Conservation (phyloP, 73 alveolate species). For the Paramecium sexaurelia region DNA sequence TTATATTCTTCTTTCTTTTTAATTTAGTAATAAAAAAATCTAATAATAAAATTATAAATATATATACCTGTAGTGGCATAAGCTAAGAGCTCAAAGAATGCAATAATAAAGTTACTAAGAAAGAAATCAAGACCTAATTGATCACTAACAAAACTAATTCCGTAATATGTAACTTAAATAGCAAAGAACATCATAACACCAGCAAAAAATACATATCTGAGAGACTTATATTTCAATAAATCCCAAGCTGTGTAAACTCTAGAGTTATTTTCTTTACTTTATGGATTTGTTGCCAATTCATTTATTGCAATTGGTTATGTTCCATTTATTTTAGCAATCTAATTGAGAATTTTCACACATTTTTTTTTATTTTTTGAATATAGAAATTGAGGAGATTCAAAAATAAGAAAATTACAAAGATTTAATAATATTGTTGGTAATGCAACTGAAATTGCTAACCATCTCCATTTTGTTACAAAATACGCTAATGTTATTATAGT, state of each 20-base stretch:
- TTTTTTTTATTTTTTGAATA: constrained; percentile 48
- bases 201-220: constrained; percentile 24
- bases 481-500: constrained; percentile 29
- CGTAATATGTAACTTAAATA: constrained; percentile 57
- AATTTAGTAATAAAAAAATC: constrained; percentile 46
- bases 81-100: constrained; percentile 49
- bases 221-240: constrained; percentile 43
- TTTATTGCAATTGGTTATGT: neutral
- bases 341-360: constrained; percentile 50
- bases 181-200: constrained; percentile 58
- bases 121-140: constrained; percentile 43
- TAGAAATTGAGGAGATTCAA: constrained; percentile 62
- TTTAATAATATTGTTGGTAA: constrained; percentile 24
- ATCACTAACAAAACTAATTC: constrained; percentile 64
- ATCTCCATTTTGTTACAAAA: constrained; percentile 54
- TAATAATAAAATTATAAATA: neutral
- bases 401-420: constrained; percentile 15
- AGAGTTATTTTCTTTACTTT: constrained; percentile 15
- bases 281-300: neutral
- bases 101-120: constrained; percentile 37
- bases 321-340: constrained; percentile 49
- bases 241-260: constrained; percentile 45
- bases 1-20: constrained; percentile 28
- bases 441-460: constrained; percentile 40
- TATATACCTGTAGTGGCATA: constrained; percentile 53